Base-by-base conservation (phyloP, 371 early-diverging fungal species). In the Haplosporangium sp. region DNA sequence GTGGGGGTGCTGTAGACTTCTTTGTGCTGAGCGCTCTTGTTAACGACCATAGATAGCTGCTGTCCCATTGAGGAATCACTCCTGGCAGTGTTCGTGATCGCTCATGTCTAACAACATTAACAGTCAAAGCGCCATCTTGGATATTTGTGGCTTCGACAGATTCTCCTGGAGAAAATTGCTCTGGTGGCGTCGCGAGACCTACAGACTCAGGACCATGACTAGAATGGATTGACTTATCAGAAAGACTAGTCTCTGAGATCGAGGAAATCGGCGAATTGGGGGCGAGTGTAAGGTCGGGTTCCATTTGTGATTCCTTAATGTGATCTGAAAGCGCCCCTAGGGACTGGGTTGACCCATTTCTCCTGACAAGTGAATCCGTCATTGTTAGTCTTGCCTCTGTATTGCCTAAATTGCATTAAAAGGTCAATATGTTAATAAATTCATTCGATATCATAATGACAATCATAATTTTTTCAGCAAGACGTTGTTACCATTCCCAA, bases 11-110 rank as follows among this genome's bases (percentile, higher is more conserved):
- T 3, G 65, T 57, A 3, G 72, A 19, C 53, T 69, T 72, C 42
- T 77, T 77, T 57, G 69, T 42, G 7, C 62, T 56, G 35, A 77
- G 77, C 0, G 69, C 77, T 40, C 72, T 64, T 8, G 72, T 65
- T 11, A 77, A 57, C 15, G 77, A 65, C 77, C 77, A 69, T 13
- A 77, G 39, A n/a, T 72, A 61, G 15, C 72, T 58, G 8, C 69
- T 27, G n/a, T 76, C 76, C 76, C 76, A 76, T 52, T 75, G 75
- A 8, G 77, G 77, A 15, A 77, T 47, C 11, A 77, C 72, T 3
- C 72, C 73, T 19, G 77, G 77, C n/a, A 77, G 20, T 7, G 77
- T 77, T 20, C 72, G 52, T 34, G 77, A 61, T 3, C 77, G 72
- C 34, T 77, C 77, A 55, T 77, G 72, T 17, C 57, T 72, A 10